A percentile compares a stretch with the other conserved stretches of the same genome.
These are phyloP conservation scores for Berkeleyomyces rouxiae DNA, from an alignment of 2,329 filamentous ascomycete species.

Conservation along the genomic window DNA sequence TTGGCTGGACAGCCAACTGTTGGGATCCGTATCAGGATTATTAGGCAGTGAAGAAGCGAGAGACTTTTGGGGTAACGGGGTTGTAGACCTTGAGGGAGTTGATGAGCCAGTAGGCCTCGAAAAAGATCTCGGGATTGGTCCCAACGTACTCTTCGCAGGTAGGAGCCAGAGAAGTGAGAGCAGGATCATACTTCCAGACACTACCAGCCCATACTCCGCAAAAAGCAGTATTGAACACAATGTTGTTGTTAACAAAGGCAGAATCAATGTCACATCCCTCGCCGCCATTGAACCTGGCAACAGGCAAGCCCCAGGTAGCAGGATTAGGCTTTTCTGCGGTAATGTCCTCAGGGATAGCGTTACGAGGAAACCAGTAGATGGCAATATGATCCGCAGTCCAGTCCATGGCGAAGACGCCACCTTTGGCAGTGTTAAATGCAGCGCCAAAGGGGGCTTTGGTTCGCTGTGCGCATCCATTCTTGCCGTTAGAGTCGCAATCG, in stretches of 20 bases:
- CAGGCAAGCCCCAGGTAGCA: conserved; percentile 48
- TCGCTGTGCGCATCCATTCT: conserved; percentile 42
- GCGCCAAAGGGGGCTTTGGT: conserved; percentile 42
- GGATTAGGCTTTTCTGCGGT: conserved; percentile 45
- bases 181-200: conserved; percentile 41
- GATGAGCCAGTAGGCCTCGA: conserved; percentile 61
- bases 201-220: conserved; percentile 75
- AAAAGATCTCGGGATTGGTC: conserved; percentile 52
- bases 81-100: conserved; percentile 49
- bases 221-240: conserved; percentile 71
- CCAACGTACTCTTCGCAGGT: conserved; percentile 59
- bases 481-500: conserved; percentile 42
- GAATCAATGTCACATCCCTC: conserved; percentile 53
- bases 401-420: conserved; percentile 58
- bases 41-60: too few species aligned
- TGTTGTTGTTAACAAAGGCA: conserved; percentile 55
- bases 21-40: too few species aligned
- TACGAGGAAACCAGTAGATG: conserved; percentile 23
- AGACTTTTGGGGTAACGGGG: too few species aligned
- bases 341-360: conserved; percentile 47
- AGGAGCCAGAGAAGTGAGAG: conserved; percentile 41
- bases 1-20: too few species aligned
- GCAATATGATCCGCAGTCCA: conserved; percentile 59
- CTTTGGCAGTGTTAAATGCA: conserved; percentile 52
- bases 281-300: conserved; percentile 48